These are phyloP conservation scores for Phialemonium atrogriseum DNA, from an alignment of 2,329 filamentous ascomycete genomes.

Conservation along the genomic window DNA sequence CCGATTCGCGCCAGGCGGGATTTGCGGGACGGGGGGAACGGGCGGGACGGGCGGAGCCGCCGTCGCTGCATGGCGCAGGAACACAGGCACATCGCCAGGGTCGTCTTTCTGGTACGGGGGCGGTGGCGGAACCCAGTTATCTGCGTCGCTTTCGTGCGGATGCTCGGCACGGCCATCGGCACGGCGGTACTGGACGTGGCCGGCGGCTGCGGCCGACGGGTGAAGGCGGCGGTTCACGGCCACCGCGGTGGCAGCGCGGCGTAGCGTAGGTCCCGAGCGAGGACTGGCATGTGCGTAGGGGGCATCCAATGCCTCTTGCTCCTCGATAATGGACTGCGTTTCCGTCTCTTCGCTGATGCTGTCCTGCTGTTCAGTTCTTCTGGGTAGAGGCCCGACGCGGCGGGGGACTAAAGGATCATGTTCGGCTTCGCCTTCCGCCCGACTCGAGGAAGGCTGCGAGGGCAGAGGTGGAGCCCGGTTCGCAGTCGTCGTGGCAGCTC, in stretches of 20 bases:
- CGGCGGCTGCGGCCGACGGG: slow-evolving; percentile 44
- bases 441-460: slow-evolving; percentile 13
- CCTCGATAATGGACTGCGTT: slow-evolving; percentile 40
- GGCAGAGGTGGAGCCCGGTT: slow-evolving; percentile 23
- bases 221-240: slow-evolving; percentile 63
- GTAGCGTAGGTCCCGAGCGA: slow-evolving; percentile 60
- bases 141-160: slow-evolving; percentile 79
- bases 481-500: slow-evolving; percentile 38
- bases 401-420: slow-evolving; percentile 48
- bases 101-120: slow-evolving; percentile 68
- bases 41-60: slow-evolving; percentile 14
- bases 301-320: slow-evolving; percentile 56
- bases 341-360: slow-evolving; percentile 29
- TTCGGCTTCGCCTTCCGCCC: slow-evolving; percentile 24
- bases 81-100: slow-evolving; percentile 46
- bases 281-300: slow-evolving; percentile 68
- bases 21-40: slow-evolving; percentile 9
- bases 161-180: slow-evolving; percentile 64
- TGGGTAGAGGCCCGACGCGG: slow-evolving; percentile 29
- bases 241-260: slow-evolving; percentile 68
- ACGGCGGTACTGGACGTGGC: slow-evolving; percentile 54
- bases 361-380: slow-evolving; percentile 10
- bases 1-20: no score
- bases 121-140: slow-evolving; percentile 81
- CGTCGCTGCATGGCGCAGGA: slow-evolving; percentile 36